Evolutionary conservation across 1,284 basidiomycete species (phyloP), one percentile per base, ranked within the genome.

Genomic region (Ganoderma lucidum): DNA sequence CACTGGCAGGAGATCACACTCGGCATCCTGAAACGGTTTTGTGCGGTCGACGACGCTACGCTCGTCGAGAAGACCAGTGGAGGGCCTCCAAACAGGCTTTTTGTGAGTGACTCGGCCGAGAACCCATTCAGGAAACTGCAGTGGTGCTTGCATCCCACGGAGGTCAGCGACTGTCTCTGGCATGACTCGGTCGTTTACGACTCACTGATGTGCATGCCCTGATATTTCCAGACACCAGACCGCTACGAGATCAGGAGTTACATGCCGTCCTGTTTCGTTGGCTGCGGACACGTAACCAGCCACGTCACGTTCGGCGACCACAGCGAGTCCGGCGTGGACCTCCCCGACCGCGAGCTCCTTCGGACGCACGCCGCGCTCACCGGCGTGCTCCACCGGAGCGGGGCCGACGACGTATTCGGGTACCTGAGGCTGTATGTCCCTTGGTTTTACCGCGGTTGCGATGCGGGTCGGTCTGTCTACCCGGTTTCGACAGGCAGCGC

Each of bases 291-390:
- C 53, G 17, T 32, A 3, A 32, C 53, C 0, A 56, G 30, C 53
- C 53, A 56, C 30, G 53, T 56, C 53, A 17, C 32, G 14, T 56
- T 56, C 53, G 53, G 19, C 53, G 53, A 56, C 53, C 53, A 56
- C 53, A 56, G 53, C 45, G 19, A 19, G 44, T n/a, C 44, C 2
- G 44, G 51, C 10, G 51, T 53, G 12, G 51, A 56, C 10, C 53
- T 56, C 2, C 53, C 53, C 32, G 17, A 56, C 32, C 53, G 30
- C 28, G 30, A 19, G 6, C 32, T 55, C 28, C 53, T 32, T 15
- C 14, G 53, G 30, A 28, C 19, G 53, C 53, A 56, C 3, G 53
- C 53, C 3, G 53, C 53, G 53, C 53, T 56, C 30, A 14, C 53
- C 14, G 53, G 53, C 53, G 15, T 56, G 53, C 53, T 56, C 53